Evolutionary conservation across 768 basidiomycete species (phyloP), one percentile per base, ranked within the genome.

Genomic region (Postia placenta): DNA sequence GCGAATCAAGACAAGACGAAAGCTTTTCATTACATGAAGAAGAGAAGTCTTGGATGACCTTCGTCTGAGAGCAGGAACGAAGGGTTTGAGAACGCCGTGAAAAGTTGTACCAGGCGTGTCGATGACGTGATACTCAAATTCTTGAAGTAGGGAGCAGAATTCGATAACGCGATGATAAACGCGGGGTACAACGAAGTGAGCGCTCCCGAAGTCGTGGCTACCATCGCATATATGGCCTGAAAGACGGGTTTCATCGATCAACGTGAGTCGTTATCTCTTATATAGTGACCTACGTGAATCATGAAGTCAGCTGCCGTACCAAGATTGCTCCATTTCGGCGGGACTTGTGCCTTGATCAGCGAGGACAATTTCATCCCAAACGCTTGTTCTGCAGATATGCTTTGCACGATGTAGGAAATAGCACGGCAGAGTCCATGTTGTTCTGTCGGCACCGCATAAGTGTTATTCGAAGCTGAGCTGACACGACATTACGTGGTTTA

Each of bases 61-160:
- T 97, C 96, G 54, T 98, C 96, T 2, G 89, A 84, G 17, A 99
- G 69, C 27, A 98, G 69, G 66, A 97, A 97, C 2, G 82, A 69
- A 0, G 96, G 90, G 51, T 85, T 90, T 4, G 92, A 85, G 63
- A 99, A 95, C 0, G 95, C 91, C 24, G 79, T 84, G 68, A 96
- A 92, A 5, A 98, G 76, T 65, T 96, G 92, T 28, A 94, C 64
- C 5, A 99, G 74, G 15, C 89, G 78, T 4, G 88, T 86, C 2
- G 92, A 87, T 11, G 92, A 82, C 26, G 83, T 81, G 42, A 92
- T 79, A 35, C 83, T 83, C 19, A 96, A 72, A 55, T 87, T 79
- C 65, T 83, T 85, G 57, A 96, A 79, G 65, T 89, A 84, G 0
- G 95, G 93, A 0, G 93, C 88, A 12, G 80, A 74, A 64, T 99